Evolutionary conservation across 805 yeast genomes (phyloP).

Genomic region (Candida endomychidarum): DNA sequence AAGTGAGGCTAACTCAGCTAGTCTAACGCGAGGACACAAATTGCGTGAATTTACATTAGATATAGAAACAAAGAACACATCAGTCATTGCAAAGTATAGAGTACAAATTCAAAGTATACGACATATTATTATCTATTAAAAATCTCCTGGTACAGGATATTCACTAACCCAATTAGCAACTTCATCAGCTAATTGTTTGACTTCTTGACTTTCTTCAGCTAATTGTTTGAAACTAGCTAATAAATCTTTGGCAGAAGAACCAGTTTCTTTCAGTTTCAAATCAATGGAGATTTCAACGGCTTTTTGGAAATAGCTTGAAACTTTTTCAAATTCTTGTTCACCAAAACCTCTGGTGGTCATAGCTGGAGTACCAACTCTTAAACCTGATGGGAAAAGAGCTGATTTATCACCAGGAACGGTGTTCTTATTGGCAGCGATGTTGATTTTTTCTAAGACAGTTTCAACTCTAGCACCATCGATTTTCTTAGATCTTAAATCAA

Average conservation of each 20-base stretch:
- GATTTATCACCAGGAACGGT: conserved; percentile 97
- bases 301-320: conserved; percentile 76
- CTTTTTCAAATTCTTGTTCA: conserved; percentile 77
- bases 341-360: conserved; percentile 97
- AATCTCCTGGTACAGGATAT: conserved; percentile 89
- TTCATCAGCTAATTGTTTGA: conserved; percentile 53
- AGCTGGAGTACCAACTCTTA: conserved; percentile 97
- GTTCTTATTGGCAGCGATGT: conserved; percentile 96
- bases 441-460: conserved; percentile 88
- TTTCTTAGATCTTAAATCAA: conserved; percentile 82
- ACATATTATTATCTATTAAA: too few species aligned
- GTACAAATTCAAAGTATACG: too few species aligned
- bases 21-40: too few species aligned
- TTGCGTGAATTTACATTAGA: too few species aligned
- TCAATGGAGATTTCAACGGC: conserved; percentile 68
- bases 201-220: conserved; percentile 63
- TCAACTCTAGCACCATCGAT: conserved; percentile 98
- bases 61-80: too few species aligned
- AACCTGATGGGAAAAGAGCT: conserved; percentile 95
- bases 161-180: conserved; percentile 70
- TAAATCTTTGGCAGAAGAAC: conserved; percentile 56
- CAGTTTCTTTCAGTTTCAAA: conserved; percentile 59
- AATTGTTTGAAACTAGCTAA: conserved; percentile 69
- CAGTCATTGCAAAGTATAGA: too few species aligned
- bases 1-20: too few species aligned